Evolutionary conservation across 169 alveolate species (phyloP).

Genomic region (Cryptosporidium ubiquitum): DNA sequence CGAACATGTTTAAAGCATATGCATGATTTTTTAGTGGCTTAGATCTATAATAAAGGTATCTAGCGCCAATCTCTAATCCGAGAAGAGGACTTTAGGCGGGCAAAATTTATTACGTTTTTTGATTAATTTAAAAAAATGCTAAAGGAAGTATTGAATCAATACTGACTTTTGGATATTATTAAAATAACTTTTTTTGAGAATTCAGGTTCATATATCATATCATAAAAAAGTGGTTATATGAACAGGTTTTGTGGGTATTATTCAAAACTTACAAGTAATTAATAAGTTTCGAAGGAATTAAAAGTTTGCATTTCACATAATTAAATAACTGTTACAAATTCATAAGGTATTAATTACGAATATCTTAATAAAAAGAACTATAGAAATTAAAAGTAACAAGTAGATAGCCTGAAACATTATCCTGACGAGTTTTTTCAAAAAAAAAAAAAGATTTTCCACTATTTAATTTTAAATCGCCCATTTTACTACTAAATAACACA

Average conservation of each 20-base stretch:
- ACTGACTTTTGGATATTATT: conserved; percentile 17
- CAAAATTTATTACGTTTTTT: neutral
- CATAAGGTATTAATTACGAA: neutral
- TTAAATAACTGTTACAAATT: neutral
- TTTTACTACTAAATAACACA: neutral
- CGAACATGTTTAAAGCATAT: neutral
- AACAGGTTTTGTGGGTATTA: neutral
- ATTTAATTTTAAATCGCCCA: neutral
- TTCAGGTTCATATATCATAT: neutral
- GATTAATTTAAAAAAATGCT: neutral
- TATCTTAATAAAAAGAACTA: neutral
- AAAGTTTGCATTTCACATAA: neutral
- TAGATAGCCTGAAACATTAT: neutral
- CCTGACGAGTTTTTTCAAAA: neutral
- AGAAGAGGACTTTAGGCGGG: conserved; percentile 71
- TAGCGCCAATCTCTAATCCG: conserved; percentile 75
- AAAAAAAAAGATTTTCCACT: neutral
- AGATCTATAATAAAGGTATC: conserved; percentile 32
- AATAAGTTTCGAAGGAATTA: neutral
- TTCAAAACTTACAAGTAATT: neutral
- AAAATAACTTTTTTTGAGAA: neutral
- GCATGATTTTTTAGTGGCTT: neutral
- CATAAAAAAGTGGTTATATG: neutral
- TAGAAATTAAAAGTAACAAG: neutral
- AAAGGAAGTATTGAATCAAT: neutral